phyloP scores from a whole-genome alignment of 2,329 filamentous ascomycete species.

The Trichoderma gracile region DNA sequence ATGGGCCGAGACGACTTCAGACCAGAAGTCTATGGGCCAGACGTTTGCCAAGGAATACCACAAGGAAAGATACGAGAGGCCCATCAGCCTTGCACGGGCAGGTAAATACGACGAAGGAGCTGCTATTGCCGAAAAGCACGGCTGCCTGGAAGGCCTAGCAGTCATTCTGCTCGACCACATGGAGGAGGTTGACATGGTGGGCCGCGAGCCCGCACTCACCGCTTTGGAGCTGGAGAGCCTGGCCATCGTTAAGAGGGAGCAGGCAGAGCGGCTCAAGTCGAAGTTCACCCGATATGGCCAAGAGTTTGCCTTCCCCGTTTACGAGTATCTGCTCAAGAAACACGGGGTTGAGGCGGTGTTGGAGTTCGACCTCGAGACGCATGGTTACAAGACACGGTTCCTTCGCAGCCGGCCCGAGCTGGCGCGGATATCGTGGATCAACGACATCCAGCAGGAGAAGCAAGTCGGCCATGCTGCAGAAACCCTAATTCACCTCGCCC shows the following conservation, averaged over 20 bases:
- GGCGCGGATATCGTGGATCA: conserved; percentile 88
- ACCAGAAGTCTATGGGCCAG: conserved; percentile 47
- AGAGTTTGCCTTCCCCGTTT: conserved; percentile 73
- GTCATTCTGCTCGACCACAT: conserved; percentile 58
- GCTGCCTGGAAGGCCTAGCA: conserved; percentile 56
- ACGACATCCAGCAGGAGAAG: conserved; percentile 76
- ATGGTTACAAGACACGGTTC: conserved; percentile 73
- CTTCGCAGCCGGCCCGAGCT: conserved; percentile 70
- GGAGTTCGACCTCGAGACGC: conserved; percentile 67
- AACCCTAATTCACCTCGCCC: conserved; percentile 69
- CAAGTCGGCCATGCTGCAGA: conserved; percentile 73
- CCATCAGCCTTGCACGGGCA: conserved; percentile 55
- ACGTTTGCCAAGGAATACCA: conserved; percentile 52
- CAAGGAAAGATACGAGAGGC: conserved; percentile 53
- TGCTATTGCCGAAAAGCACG: conserved; percentile 59
- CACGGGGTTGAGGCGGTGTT: conserved; percentile 69
- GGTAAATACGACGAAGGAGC: conserved; percentile 60
- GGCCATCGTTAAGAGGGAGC: conserved; percentile 44
- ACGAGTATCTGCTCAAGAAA: conserved; percentile 71
- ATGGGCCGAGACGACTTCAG: conserved; percentile 50
- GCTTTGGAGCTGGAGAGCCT: conserved; percentile 35
- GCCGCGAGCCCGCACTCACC: conserved; percentile 35
- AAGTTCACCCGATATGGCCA: conserved; percentile 66
- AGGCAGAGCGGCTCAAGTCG: conserved; percentile 46
- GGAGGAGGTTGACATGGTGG: conserved; percentile 39